Base-by-base conservation (phyloP, 2,329 filamentous ascomycete species). In the Chalaropsis thielavioides region DNA sequence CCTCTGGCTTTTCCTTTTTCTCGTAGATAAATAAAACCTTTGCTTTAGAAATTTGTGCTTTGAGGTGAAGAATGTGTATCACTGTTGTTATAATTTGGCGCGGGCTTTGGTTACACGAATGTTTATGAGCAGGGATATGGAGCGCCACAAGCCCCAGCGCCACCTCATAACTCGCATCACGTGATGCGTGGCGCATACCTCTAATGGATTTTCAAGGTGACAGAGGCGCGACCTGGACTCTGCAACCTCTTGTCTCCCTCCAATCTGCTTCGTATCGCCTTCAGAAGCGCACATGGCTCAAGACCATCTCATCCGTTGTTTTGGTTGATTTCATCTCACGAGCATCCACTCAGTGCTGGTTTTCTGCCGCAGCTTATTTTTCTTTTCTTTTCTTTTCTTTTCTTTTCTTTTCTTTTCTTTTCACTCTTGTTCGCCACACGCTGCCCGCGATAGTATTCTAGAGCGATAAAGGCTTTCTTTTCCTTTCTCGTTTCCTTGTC, bases 21-120 rank as follows among this genome's bases (percentile, higher is more conserved):
- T 58, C 31, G 54, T 58, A 58, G 13, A 58, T 58, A 8, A 58
- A 58, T 58, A 58, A 58, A 58, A 31, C 31, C n/a, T 31, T 58
- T 58, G 27, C 54, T 38, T 38, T 58, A n/a, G 5, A 38, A 38
- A 38, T 38, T 7, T 11, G 2, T 38, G 27, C 8, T 17, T 10
- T n/a, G 15, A 3, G 10, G 15, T 1, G 7, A 58, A n/a, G 22
- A n/a, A 24, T 51, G 3, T 15, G 27, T 35, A 22, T 35, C 5
- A n/a, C 38, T 35, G 10, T 19, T 10, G 27, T 58, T 38, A n/a
- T 31, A 17, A 13, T 31, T 58, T 58, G 31, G 6, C 4, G 27
- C 19, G 43, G n/a, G 41, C 4, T n/a, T 19, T 10, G 27, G 54
- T 58, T 58, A 58, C 54, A 58, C 54, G 38, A 10, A 1, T 58